phyloP scores from a whole-genome alignment of 176 grass and related monocot genomes.

The Oryza australiensis region DNA sequence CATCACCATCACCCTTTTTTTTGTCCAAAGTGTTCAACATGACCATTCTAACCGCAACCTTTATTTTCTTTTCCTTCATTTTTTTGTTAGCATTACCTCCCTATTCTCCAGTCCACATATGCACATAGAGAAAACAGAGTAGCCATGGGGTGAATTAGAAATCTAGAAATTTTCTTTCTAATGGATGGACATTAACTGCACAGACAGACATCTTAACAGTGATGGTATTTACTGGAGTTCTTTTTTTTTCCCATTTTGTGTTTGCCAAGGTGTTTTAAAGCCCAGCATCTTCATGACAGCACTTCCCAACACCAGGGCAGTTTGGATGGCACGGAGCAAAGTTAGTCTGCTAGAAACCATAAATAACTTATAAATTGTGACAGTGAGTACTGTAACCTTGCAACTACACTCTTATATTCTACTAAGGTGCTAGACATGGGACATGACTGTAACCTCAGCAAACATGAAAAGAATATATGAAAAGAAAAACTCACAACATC shows the following conservation, averaged over 20 bases:
- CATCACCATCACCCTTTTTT: not conserved
- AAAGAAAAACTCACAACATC: slow-evolving; percentile 90
- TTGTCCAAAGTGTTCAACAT: not conserved
- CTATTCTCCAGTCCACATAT: not conserved
- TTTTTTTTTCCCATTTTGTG: not conserved
- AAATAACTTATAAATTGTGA: not conserved
- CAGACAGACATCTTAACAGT: not conserved
- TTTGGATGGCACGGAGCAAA: not conserved
- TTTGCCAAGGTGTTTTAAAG: not conserved
- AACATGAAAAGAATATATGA: slow-evolving; percentile 4
- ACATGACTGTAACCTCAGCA: slow-evolving; percentile 9
- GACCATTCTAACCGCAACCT: not conserved
- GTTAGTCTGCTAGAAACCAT: slow-evolving; percentile 2
- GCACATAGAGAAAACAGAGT: not conserved
- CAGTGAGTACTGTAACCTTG: not conserved
- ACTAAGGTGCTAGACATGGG: not conserved
- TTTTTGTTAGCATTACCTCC: not conserved
- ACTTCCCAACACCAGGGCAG: not conserved
- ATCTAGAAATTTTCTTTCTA: not conserved
- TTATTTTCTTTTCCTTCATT: not conserved
- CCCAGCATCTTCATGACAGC: not conserved
- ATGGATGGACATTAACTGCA: not conserved
- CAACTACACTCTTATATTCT: slow-evolving; percentile 9
- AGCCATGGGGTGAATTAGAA: not conserved
- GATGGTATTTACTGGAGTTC: not conserved